A percentile compares a stretch with the other conserved stretches of the same genome.
Conservation (phyloP, 441 rosid genomes). For the Hura crepitans region DNA sequence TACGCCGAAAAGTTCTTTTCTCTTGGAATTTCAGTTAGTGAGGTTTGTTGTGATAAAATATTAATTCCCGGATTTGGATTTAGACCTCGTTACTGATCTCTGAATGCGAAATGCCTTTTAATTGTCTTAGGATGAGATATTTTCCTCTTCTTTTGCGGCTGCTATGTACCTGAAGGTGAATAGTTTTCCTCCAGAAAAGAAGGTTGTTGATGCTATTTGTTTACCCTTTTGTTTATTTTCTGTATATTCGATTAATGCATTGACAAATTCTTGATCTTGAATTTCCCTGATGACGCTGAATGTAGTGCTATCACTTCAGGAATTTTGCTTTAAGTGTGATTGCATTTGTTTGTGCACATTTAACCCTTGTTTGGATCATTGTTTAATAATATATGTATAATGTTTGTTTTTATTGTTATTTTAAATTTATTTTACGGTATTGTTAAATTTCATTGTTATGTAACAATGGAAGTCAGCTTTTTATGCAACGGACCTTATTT, state of each 20-base stretch:
- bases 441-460: no score
- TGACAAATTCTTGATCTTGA: background rate
- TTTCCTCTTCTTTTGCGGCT: constrained; percentile 87
- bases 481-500: no score
- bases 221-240: constrained; percentile 1
- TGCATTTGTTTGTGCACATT: background rate
- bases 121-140: constrained; percentile 71
- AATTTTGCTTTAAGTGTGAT: background rate
- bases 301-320: background rate
- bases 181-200: constrained; percentile 65
- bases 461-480: no score
- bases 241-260: background rate
- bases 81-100: background rate
- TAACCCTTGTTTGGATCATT: no score
- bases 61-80: background rate
- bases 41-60: constrained; percentile 38
- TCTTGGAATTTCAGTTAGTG: constrained; percentile 60
- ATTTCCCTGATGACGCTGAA: background rate
- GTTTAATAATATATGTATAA: no score
- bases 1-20: constrained; percentile 61
- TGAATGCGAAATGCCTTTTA: background rate
- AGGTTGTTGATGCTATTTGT: constrained; percentile 37
- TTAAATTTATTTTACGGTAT: no score
- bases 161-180: constrained; percentile 82
- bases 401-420: no score